Evolutionary conservation across 2,329 filamentous ascomycete species (phyloP).

Genomic region (Samsoniella hepiali): DNA sequence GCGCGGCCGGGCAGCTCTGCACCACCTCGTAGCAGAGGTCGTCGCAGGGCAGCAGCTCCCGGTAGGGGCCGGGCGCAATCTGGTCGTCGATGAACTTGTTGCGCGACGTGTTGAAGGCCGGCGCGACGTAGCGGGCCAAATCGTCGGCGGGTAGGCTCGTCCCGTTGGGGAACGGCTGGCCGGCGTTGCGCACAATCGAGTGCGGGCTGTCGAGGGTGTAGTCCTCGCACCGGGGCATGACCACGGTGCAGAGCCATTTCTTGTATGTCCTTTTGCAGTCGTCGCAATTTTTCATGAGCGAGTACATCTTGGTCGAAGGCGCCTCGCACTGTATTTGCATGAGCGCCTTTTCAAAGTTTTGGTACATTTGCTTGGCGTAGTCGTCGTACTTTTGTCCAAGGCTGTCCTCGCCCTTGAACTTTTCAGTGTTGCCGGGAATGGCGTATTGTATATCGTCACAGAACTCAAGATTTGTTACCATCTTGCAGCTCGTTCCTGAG

Average conservation of each 20-base stretch:
- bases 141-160: constrained; percentile 42
- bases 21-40: constrained; percentile 86
- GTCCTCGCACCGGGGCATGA: constrained; percentile 88
- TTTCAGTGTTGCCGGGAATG: constrained; percentile 73
- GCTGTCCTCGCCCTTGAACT: constrained; percentile 52
- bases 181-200: constrained; percentile 63
- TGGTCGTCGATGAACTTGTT: constrained; percentile 68
- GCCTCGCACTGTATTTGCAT: constrained; percentile 85
- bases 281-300: constrained; percentile 70
- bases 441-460: constrained; percentile 88
- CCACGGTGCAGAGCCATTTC: constrained; percentile 89
- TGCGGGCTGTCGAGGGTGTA: constrained; percentile 54
- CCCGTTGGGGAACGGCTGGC: constrained; percentile 68
- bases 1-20: constrained; percentile 72
- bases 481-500: constrained; percentile 73
- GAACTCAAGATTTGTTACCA: constrained; percentile 84
- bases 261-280: constrained; percentile 84
- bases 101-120: constrained; percentile 50
- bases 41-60: constrained; percentile 84
- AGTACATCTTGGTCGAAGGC: constrained; percentile 70
- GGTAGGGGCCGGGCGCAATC: constrained; percentile 84
- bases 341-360: constrained; percentile 76
- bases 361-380: constrained; percentile 65
- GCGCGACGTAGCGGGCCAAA: constrained; percentile 23
- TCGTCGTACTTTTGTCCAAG: constrained; percentile 76